phyloP scores from a whole-genome alignment of 1,284 basidiomycete species.

The Ceratobasidium sp. region DNA sequence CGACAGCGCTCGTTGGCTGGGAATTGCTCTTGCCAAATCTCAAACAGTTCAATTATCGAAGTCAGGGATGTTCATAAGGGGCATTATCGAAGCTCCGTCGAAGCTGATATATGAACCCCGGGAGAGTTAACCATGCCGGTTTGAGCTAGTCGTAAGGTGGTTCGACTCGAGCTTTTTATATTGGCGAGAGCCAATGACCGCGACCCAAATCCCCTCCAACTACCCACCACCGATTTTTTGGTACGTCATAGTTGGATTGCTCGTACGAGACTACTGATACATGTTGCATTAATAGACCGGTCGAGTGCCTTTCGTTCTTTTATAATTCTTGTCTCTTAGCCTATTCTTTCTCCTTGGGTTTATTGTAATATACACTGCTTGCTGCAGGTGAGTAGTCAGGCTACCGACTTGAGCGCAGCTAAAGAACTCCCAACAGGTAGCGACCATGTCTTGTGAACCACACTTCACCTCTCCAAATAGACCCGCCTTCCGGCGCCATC shows the following conservation, averaged over 20 bases:
- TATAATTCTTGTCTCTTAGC: neutral
- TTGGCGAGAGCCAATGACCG: neutral
- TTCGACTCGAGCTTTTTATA: conserved; percentile 3
- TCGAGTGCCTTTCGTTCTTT: conserved; percentile 23
- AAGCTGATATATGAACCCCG: conserved; percentile 1
- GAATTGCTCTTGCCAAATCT: neutral
- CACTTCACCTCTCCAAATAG: neutral
- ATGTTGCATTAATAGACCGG: neutral
- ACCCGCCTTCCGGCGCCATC: neutral
- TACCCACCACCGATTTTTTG: conserved; percentile 12
- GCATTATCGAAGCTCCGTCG: neutral
- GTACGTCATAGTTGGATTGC: neutral
- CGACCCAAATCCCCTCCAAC: conserved; percentile 3
- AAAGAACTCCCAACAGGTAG: neutral
- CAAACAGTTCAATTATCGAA: neutral
- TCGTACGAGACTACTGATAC: neutral
- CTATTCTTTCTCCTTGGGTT: neutral
- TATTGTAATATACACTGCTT: conserved; percentile 10
- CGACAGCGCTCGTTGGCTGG: neutral
- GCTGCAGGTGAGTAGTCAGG: neutral
- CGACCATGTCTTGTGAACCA: neutral
- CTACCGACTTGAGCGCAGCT: neutral
- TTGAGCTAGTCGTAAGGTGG: neutral
- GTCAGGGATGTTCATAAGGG: neutral
- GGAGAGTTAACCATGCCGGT: neutral